Conservation (phyloP, 345 rosid species). For the Kandelia obovata region DNA sequence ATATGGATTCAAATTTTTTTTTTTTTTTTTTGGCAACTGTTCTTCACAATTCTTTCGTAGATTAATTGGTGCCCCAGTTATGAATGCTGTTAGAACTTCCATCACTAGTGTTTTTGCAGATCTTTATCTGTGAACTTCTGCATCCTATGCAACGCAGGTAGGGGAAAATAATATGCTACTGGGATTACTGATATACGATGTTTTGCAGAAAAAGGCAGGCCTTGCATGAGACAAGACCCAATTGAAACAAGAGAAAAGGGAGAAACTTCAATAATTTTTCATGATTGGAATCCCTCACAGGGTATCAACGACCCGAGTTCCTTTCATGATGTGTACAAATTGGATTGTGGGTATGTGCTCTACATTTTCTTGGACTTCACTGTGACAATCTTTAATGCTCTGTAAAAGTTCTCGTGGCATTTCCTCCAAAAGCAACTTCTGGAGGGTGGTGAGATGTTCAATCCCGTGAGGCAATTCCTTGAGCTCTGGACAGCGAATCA, state of each 20-base stretch:
- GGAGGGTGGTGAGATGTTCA: conserved; percentile 17
- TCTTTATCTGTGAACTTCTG: no score
- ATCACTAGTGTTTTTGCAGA: no score
- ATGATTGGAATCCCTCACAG: conserved; percentile 8
- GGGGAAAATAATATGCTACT: no score
- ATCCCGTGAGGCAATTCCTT: conserved; percentile 19
- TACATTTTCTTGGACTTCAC: conserved; percentile 17
- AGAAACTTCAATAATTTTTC: background rate
- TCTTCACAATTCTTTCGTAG: no score
- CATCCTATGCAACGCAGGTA: no score
- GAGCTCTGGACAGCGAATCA: conserved; percentile 17
- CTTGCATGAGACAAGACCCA: background rate
- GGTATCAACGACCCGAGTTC: conserved; percentile 16
- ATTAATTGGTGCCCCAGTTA: no score
- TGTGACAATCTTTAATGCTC: background rate
- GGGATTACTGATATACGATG: no score
- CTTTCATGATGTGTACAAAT: conserved; percentile 5
- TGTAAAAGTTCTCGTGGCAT: conserved; percentile 17
- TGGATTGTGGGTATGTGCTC: conserved; percentile 19
- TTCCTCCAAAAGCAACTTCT: conserved; percentile 26
- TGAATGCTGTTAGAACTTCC: no score
- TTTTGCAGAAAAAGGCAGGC: background rate
- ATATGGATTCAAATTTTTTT: no score
- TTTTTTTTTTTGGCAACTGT: no score
- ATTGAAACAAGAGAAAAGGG: background rate